Evolutionary conservation across 2,329 filamentous ascomycete species (phyloP), one percentile per base, ranked within the genome.

Genomic region (Parastagonospora nodorum): DNA sequence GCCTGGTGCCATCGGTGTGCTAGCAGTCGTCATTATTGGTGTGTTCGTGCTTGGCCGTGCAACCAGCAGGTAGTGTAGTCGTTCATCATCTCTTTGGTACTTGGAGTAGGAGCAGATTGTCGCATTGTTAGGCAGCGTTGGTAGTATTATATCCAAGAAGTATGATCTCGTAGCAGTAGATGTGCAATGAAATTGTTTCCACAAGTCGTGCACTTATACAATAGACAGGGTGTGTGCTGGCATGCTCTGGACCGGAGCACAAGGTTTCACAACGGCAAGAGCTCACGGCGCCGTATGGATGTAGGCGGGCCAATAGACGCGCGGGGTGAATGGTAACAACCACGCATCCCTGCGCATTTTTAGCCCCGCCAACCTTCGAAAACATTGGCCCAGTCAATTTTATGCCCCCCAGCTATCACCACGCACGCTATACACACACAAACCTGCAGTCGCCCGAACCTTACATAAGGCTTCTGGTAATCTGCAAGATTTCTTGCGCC

Each of bases 1-100:
- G 36, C 94, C 94, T 0, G 94, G 94, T 60, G 94, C 94, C 15
- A 93, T 99, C 71, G 92, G 94, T 50, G 92, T 92, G n/a, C 77
- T 99, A 68, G 94, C 93, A 8, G 90, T 95, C 37, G 92, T 96
- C 32, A 96, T 99, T 74, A 82, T 95, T 35, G 90, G 90, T 59
- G 93, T 97, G 9, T 99, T 99, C 77, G 87, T 92, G 36, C 85
- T 99, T 66, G 87, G 90, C 53, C 86, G 92, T 58, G 78, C 87
- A 36, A 81, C 77, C 12, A 80, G 75, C 77, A 48, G 45, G 30
- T 48, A 32, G 32, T 80, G 65, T 78, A 73, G 64, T 24, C 54
- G 32, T 33, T 31, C 45, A 6, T 48, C 49, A 24, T n/a, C 16
- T 36, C 33, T 16, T 24, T 24, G 19, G 19, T 5, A 24, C 19